Evolutionary conservation across 2,329 filamentous ascomycete genomes (phyloP).

Genomic region (Teratosphaeria epicoccoides): DNA sequence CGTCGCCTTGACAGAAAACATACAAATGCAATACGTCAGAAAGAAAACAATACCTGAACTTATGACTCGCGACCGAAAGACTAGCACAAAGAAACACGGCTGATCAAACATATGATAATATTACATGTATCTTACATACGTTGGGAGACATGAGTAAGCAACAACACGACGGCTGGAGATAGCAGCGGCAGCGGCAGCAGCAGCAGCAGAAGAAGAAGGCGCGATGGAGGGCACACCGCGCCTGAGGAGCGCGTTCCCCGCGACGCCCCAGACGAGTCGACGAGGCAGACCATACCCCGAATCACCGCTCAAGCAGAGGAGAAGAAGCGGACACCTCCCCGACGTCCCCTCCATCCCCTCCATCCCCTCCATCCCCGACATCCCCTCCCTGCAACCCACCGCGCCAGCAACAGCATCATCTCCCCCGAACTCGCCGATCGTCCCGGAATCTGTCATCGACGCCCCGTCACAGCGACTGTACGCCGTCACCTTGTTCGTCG

Average conservation of each 20-base stretch:
- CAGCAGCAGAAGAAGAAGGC: no score
- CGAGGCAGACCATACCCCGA: conserved; percentile 4
- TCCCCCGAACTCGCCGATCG: conserved; percentile 48
- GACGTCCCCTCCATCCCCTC: no score
- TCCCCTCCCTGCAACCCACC: conserved; percentile 16
- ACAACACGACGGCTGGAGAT: conserved; percentile 1
- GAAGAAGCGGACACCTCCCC: no score
- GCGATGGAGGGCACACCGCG: conserved; percentile 71
- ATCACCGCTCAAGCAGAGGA: conserved; percentile 1
- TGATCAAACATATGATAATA: no score
- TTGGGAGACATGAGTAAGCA: not conserved
- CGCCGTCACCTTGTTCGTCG: conserved; percentile 65
- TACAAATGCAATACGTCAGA: not conserved
- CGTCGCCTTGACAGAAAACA: not conserved
- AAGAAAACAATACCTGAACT: conserved; percentile 1
- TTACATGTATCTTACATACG: no score
- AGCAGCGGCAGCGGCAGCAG: no score
- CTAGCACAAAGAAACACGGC: no score
- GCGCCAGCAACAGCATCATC: conserved; percentile 7
- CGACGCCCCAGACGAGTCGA: conserved; percentile 48
- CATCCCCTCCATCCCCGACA: no score
- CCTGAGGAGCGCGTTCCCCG: conserved; percentile 70
- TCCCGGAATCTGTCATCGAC: conserved; percentile 73
- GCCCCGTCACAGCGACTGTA: conserved; percentile 86
- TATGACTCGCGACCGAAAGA: no score